These are phyloP conservation scores for Globisporangium emineosum DNA, from an alignment of 352 stramenopile genomes.

Conservation along the genomic window DNA sequence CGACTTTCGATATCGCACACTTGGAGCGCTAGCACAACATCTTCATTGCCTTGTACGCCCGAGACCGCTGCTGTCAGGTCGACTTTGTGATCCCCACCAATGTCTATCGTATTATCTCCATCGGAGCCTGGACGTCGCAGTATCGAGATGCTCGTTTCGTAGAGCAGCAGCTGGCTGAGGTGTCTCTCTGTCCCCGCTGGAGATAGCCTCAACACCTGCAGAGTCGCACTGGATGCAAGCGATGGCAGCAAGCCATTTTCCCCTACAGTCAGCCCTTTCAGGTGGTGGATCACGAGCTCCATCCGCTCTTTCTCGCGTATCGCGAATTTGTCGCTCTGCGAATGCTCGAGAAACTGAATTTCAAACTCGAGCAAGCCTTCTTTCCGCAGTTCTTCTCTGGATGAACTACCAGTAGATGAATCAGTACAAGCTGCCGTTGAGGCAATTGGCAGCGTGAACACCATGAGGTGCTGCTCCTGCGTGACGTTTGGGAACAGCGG, in stretches of 20 bases:
- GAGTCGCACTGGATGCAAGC: conserved; percentile 4
- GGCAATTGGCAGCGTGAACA: conserved; percentile 28
- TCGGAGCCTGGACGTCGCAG: neutral
- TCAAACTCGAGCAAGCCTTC: conserved; percentile 29
- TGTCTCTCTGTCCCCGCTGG: too few species aligned
- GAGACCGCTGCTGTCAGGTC: conserved; percentile 22
- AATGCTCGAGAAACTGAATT: conserved; percentile 28
- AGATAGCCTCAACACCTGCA: neutral
- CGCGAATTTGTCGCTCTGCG: neutral
- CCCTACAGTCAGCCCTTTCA: conserved; percentile 6
- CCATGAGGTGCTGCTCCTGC: conserved; percentile 26
- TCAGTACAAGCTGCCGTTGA: too few species aligned
- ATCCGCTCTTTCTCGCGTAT: conserved; percentile 1
- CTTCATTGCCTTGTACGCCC: neutral
- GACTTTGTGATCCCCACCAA: conserved; percentile 16
- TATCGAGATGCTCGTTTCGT: conserved; percentile 2
- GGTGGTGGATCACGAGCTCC: conserved; percentile 25
- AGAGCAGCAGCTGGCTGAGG: neutral
- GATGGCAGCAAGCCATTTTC: neutral
- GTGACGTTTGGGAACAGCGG: conserved; percentile 26
- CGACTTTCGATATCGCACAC: conserved; percentile 20
- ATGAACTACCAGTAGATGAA: neutral
- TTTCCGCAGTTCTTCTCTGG: neutral
- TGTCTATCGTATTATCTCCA: conserved; percentile 2
- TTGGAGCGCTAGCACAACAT: conserved; percentile 20